Evolutionary conservation across 2,329 filamentous ascomycete genomes (phyloP).

Genomic region (Ophiostoma novo-ulmi): DNA sequence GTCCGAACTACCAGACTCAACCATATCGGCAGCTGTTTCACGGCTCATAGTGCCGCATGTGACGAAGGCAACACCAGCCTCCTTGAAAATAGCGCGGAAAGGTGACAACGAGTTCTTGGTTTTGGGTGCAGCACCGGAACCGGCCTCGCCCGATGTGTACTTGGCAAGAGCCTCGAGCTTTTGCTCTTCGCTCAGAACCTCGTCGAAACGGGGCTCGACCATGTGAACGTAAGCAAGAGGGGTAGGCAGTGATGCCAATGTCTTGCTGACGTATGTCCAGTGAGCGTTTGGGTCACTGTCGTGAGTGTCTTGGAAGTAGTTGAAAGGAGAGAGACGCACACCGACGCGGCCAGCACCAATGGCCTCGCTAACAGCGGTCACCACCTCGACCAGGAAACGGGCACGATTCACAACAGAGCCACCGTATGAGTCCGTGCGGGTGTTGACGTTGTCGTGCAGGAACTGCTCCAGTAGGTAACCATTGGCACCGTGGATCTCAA

Average conservation of each 20-base stretch:
- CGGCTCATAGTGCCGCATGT: constrained; percentile 32
- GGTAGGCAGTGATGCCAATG: constrained; percentile 42
- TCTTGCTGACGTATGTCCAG: constrained; percentile 49
- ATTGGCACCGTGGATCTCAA: constrained; percentile 41
- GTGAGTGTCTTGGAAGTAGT: constrained; percentile 52
- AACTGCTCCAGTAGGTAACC: constrained; percentile 50
- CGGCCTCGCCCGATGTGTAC: constrained; percentile 38
- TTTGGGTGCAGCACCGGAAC: background rate
- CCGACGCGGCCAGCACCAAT: constrained; percentile 46
- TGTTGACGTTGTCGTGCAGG: constrained; percentile 50
- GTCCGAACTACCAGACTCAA: constrained; percentile 29
- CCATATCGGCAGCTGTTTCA: constrained; percentile 30
- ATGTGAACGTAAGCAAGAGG: constrained; percentile 52
- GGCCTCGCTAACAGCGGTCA: constrained; percentile 46
- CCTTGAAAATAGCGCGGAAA: constrained; percentile 39
- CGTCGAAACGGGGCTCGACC: constrained; percentile 27
- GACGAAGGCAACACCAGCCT: constrained; percentile 40
- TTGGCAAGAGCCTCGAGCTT: constrained; percentile 43
- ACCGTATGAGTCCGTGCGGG: constrained; percentile 50
- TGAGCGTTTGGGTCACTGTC: constrained; percentile 55
- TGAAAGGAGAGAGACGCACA: constrained; percentile 54
- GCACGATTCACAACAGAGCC: constrained; percentile 52
- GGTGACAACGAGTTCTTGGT: constrained; percentile 25
- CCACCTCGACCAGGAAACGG: constrained; percentile 48
- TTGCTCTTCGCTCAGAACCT: constrained; percentile 32